Conservation (phyloP, 768 basidiomycete genomes). For the Pleurotus sapidus region DNA sequence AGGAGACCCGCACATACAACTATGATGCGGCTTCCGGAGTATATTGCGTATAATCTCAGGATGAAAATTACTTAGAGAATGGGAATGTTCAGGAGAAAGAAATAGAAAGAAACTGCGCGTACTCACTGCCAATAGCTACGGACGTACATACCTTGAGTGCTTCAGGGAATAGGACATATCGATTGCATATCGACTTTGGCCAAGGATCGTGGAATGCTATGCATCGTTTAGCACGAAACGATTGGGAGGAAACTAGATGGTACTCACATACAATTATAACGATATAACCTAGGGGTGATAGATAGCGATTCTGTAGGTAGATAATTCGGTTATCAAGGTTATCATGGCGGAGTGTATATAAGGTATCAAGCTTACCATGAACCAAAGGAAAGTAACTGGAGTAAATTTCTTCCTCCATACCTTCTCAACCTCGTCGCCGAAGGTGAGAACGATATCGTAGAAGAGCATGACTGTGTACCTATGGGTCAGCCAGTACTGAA, state of each 20-base stretch:
- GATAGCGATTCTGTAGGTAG: slow-evolving; percentile 29
- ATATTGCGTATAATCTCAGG: slow-evolving; percentile 27
- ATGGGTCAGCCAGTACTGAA: no score
- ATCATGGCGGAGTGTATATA: not conserved
- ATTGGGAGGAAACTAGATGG: no score
- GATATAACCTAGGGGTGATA: slow-evolving; percentile 31
- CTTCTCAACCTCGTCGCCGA: slow-evolving; percentile 31
- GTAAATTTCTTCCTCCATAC: slow-evolving; percentile 24
- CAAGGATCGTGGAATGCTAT: slow-evolving; percentile 32
- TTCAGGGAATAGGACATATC: slow-evolving; percentile 32
- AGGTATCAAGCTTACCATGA: not conserved
- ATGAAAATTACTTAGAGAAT: slow-evolving; percentile 24
- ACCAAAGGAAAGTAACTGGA: not conserved
- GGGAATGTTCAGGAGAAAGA: not conserved
- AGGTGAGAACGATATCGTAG: slow-evolving; percentile 33
- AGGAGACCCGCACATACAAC: slow-evolving; percentile 16
- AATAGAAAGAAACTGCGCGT: not conserved
- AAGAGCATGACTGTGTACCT: slow-evolving; percentile 28
- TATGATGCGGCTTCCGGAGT: slow-evolving; percentile 17
- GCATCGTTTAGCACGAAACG: no score
- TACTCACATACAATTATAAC: slow-evolving; percentile 32
- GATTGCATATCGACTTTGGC: slow-evolving; percentile 27
- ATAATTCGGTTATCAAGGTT: not conserved
- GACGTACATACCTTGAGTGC: slow-evolving; percentile 29
- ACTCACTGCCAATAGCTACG: slow-evolving; percentile 28